These are phyloP conservation scores for Medicago ruthenica DNA, from an alignment of 306 rosid genomes.

Conservation along the genomic window DNA sequence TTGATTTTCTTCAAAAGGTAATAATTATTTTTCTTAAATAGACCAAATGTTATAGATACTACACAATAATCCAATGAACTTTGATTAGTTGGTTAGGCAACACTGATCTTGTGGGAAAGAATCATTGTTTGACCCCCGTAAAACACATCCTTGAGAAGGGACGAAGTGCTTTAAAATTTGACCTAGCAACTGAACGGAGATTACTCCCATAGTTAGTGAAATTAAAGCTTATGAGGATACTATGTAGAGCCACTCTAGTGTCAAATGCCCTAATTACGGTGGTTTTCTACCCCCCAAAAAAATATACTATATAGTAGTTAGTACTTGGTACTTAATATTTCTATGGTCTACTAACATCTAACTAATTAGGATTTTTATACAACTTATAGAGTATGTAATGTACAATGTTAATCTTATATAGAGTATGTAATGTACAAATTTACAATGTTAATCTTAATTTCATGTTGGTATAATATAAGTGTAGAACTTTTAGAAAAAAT, in stretches of 20 bases:
- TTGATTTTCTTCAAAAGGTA: slow-evolving; percentile 82
- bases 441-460: not conserved
- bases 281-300: not conserved
- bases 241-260: not conserved
- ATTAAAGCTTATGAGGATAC: not conserved
- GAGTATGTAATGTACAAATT: too few relatives aligned
- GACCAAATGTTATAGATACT: not conserved
- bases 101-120: not conserved
- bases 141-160: not conserved
- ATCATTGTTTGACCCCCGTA: not conserved
- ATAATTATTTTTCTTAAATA: not conserved
- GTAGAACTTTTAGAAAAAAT: too few relatives aligned
- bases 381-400: not conserved
- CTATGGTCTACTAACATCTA: too few relatives aligned
- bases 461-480: not conserved
- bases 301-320: not conserved
- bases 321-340: not conserved
- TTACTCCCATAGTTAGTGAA: not conserved
- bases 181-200: not conserved
- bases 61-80: not conserved
- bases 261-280: too few relatives aligned
- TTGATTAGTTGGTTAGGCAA: not conserved
- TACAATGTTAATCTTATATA: not conserved
- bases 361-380: too few relatives aligned
- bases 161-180: not conserved